Evolutionary conservation across 2,329 filamentous ascomycete genomes (phyloP), one percentile per base, ranked within the genome.

Genomic region (Penicillium capsulatum): DNA sequence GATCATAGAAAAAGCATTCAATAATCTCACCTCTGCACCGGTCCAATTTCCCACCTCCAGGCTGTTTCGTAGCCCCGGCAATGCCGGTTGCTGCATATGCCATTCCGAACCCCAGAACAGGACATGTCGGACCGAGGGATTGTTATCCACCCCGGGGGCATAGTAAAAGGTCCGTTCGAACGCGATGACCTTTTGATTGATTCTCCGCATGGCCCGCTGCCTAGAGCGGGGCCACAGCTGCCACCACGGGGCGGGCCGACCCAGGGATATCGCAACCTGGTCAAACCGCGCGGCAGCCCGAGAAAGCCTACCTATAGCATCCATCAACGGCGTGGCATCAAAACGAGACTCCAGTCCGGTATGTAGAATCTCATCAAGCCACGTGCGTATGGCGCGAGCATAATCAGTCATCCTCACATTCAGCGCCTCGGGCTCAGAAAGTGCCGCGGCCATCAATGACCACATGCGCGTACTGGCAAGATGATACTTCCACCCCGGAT

Each of bases 381-480:
- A 7, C 22, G 22, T 7, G 7, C 11, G 22, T 7, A 24, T 24
- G 7, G 22, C 22, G 22, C 22, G 7, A 24, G 40, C 35, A 24
- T 38, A 38, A n/a, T 38, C 40, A 19, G 40, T 71, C 1, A 79
- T 77, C 38, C 73, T 72, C 46, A 84, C 75, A 5, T 74, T 69
- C 15, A 84, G 68, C 17, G 84, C 63, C 1, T 75, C 70, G 2
- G 64, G 70, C 42, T 82, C 76, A 13, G 69, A 66, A 3, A 85
- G 67, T 43, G 75, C 73, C 3, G 76, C 74, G 2, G 76, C 65
- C 16, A 79, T 63, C n/a, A 83, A 58, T 16, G 72, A 77, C 3
- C 81, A 66, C 7, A 86, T 58, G 57, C 81, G 79, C 3, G 80
- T 73, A 69, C 81, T 78, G 35, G 79, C 69, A 40, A 68, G 50